Percentiles rank a stretch among this genome's conserved stretches.
Evolutionary conservation across 441 rosid species (phyloP).

Genomic region (Gossypium trilobum): DNA sequence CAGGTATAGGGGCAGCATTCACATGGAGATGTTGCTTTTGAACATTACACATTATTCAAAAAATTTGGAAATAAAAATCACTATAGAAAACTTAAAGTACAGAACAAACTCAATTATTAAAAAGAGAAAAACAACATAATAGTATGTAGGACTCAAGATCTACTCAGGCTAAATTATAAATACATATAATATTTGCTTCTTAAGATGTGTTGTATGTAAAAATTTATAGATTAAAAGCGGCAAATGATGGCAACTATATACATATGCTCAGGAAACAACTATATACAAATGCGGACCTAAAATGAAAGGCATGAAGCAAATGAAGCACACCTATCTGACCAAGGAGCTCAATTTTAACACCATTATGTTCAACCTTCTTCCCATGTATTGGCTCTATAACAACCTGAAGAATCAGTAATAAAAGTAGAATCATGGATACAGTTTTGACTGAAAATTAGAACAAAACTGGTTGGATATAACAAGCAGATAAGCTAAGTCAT

Average conservation of each 20-base stretch:
- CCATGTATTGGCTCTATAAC: constrained; percentile 33
- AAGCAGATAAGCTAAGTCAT: background rate
- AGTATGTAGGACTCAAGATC: background rate
- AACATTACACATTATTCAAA: background rate
- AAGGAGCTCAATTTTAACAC: constrained; percentile 37
- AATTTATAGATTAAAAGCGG: background rate
- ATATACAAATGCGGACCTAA: background rate
- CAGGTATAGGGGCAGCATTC: background rate
- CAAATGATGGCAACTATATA: background rate
- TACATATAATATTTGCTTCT: background rate
- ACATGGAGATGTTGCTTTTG: background rate
- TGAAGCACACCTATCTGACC: constrained; percentile 38
- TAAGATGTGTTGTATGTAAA: background rate
- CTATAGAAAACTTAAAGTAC: background rate
- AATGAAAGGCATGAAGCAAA: background rate
- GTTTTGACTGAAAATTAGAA: background rate
- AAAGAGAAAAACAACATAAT: background rate
- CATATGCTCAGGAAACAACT: background rate
- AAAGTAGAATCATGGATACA: background rate
- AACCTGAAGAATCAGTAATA: constrained; percentile 21
- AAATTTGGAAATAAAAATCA: background rate
- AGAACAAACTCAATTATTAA: background rate
- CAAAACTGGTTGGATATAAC: background rate
- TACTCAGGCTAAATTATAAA: background rate
- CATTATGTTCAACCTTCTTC: constrained; percentile 36